Evolutionary conservation across 176 grass and related monocot genomes (phyloP).

Genomic region (Carex littledalei): DNA sequence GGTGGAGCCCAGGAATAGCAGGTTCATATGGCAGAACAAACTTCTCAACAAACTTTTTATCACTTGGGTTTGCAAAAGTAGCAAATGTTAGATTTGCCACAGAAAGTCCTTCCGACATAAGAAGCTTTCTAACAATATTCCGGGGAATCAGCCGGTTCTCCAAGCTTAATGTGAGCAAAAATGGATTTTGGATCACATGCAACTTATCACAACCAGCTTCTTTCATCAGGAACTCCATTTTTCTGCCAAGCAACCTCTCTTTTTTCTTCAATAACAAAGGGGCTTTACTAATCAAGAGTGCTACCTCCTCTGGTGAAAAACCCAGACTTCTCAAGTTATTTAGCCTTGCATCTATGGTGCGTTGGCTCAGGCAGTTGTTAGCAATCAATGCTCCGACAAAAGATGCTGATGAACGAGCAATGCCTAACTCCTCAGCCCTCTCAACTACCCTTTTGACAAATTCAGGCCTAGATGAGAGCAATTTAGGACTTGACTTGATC

Average conservation of each 20-base stretch:
- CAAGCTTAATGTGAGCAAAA: constrained; percentile 36
- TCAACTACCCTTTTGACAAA: neutral
- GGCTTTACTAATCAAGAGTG: neutral
- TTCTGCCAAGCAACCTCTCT: constrained; percentile 17
- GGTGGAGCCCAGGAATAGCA: neutral
- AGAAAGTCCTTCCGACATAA: constrained; percentile 35
- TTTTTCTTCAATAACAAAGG: neutral
- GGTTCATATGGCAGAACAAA: neutral
- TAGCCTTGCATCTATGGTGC: constrained; percentile 21
- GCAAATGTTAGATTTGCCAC: neutral
- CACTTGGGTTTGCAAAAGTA: neutral
- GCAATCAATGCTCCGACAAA: neutral
- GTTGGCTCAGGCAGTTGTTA: neutral
- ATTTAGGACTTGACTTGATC: neutral
- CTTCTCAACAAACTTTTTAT: neutral
- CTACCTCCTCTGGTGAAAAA: constrained; percentile 25
- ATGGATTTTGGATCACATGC: constrained; percentile 15
- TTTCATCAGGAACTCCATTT: constrained; percentile 44
- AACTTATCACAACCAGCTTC: constrained; percentile 8
- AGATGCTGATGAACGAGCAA: neutral
- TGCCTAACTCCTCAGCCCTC: constrained; percentile 10
- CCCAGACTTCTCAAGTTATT: constrained; percentile 31
- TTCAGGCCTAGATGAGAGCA: neutral
- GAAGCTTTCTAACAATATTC: constrained; percentile 18
- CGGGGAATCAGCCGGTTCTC: constrained; percentile 47